Evolutionary conservation across 495 filamentous ascomycete species (phyloP), one percentile per base, ranked within the genome.

Genomic region (Aspergillus baeticus): DNA sequence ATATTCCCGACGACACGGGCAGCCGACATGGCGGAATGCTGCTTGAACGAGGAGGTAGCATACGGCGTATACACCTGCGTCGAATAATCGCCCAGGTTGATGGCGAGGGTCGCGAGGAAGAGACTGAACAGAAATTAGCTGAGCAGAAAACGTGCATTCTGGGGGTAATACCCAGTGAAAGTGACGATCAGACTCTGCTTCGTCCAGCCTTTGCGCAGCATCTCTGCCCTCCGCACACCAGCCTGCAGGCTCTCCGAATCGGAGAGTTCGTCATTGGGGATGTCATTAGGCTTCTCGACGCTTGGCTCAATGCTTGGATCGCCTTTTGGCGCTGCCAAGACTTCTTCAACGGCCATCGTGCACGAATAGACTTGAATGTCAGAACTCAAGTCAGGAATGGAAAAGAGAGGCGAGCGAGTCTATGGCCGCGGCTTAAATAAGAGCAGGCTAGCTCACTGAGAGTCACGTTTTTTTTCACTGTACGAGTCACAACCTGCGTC

Each of bases 21-120:
- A 10, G 64, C 61, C 20, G 59, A 61, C 64, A 67, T 64, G 13
- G 61, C 61, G 5, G 64, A 67, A 33, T 67, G 64, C 26, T 64
- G 59, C 33, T 61, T 63, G 51, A 67, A 67, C 6, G 59, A 43
- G 29, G 59, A 62, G 7, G 61, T 67, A 14, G 61, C 62, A 22
- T 64, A 67, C 3, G 64, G 41, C 1, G 39, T 55, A 38, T 64
- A 64, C 6, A 67, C 61, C 13, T 64, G 61, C 20, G 59, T 62
- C 10, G 59, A 59, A 17, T 67, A 67, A 23, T 67, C 64, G 10
- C 57, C 59, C 13, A 67, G 59, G 35, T 64, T 64, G 51, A 64
- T 64, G 3, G 54, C 54, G 8, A 67, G 57, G 3, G 64, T 67
- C n/a, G 61, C 58, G 15, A 64, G 14, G 18, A 67, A 64, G n/a